phyloP scores from a whole-genome alignment of 805 yeast species.

The Myxozyma monticola region DNA sequence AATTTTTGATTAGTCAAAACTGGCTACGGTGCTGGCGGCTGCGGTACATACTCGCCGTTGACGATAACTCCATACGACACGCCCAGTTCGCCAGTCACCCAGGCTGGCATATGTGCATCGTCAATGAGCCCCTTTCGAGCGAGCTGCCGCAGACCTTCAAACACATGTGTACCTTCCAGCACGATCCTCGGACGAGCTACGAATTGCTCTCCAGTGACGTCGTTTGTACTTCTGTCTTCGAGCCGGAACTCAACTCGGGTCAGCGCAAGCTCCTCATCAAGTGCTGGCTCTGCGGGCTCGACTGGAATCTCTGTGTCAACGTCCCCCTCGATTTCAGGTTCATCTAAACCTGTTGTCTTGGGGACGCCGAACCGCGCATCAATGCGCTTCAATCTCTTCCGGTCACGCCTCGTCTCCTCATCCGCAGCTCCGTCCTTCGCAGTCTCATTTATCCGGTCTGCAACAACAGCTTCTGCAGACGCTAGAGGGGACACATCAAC shows the following conservation, averaged over 20 bases:
- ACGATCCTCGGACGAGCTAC: constrained; percentile 16
- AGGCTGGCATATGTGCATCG: constrained; percentile 23
- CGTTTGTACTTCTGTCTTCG: constrained; percentile 11
- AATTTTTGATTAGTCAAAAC: constrained; percentile 1
- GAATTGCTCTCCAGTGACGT: neutral
- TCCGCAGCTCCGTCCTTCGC: neutral
- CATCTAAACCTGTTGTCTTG: neutral
- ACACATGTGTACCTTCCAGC: constrained; percentile 29
- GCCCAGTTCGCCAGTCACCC: constrained; percentile 32
- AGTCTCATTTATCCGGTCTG: neutral
- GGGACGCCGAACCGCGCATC: constrained; percentile 26
- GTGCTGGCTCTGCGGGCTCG: neutral
- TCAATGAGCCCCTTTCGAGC: constrained; percentile 22
- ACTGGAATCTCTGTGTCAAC: neutral
- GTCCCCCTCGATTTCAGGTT: neutral
- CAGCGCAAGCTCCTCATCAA: constrained; percentile 11
- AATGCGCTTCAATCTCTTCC: constrained; percentile 9
- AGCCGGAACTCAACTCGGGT: constrained; percentile 20
- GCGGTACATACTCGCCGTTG: constrained; percentile 12
- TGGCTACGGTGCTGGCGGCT: no score
- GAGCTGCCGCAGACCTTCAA: constrained; percentile 26
- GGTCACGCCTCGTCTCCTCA: constrained; percentile 4
- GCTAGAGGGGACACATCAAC: constrained; percentile 29
- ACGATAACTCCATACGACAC: constrained; percentile 20
- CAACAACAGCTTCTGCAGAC: constrained; percentile 13